Base-by-base conservation (phyloP, 495 filamentous ascomycete species). In the Hypomontagnella submonticulosa region DNA sequence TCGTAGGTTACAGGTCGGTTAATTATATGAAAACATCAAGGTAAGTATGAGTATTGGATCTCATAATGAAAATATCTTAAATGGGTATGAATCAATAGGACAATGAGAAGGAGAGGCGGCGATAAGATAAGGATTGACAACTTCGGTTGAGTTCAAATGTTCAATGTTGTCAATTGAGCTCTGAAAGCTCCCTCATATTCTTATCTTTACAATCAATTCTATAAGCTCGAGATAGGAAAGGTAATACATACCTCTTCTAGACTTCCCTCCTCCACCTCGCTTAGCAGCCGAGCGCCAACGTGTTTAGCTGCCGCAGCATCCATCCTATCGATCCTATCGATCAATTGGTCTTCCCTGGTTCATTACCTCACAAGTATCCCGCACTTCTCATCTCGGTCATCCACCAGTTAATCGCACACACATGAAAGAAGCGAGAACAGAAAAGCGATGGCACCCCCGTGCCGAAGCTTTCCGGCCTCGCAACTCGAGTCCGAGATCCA, bases 241-340 rank as follows among this genome's bases (percentile, higher is more conserved):
- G 6, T 32, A 20, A 52, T 34, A 80, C 85, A 41, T 79, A 91
- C 90, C 83, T 89, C 83, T 71, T 88, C 83, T 51, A 94, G 76
- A 50, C 80, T 77, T 57, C 83, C 84, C 72, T 87, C 85, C 61
- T 87, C 81, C 46, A 91, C 81, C 68, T 92, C 88, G 18, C 69
- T 75, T 37, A 96, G 76, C 70, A 94, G 71, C 57, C 82, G 82
- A 55, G 81, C 82, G 30, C 92, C 92, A 16, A 87, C 71, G 34
- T 52, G 60, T 47, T 53, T 69, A 18, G 61, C 70, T 3, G 60
- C 61, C 43, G 68, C 58, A 1, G 64, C 34, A 53, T 70, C 56
- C 67, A 70, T 71, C 49, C 34, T 38, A 13, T 18, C 2, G 27
- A 10, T 59, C 4, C 56, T n/a, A 12, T 42, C 55, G 32, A 38